Percentiles rank a stretch among this genome's conserved stretches.
These are phyloP conservation scores for Shiraia sp. DNA, from an alignment of 2,329 filamentous ascomycete genomes.

Conservation along the genomic window DNA sequence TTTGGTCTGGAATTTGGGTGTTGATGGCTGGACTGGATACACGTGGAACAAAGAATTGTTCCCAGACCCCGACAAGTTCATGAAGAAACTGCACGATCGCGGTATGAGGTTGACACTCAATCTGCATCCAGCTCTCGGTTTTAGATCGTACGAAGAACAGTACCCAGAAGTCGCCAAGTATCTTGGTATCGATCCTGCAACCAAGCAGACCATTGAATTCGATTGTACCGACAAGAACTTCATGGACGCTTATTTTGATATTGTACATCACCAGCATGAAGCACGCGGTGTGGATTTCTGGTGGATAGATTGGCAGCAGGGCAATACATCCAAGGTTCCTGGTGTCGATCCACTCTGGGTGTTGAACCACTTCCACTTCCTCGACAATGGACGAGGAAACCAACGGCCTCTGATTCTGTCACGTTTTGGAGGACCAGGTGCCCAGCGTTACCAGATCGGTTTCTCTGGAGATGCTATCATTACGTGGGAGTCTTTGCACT, in stretches of 20 bases:
- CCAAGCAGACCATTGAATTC: slow-evolving; percentile 58
- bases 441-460: slow-evolving; percentile 66
- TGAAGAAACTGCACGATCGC: slow-evolving; percentile 55
- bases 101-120: slow-evolving; percentile 62
- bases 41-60: slow-evolving; percentile 64
- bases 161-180: slow-evolving; percentile 60
- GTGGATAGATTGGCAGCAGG: slow-evolving; percentile 73
- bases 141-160: slow-evolving; percentile 60
- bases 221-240: slow-evolving; percentile 59
- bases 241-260: slow-evolving; percentile 61
- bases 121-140: slow-evolving; percentile 64
- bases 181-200: slow-evolving; percentile 55
- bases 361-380: slow-evolving; percentile 67
- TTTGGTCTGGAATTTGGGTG: slow-evolving; percentile 48
- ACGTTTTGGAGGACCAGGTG: slow-evolving; percentile 64
- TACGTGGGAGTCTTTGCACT: slow-evolving; percentile 63
- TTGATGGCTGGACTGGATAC: slow-evolving; percentile 64
- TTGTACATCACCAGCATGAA: slow-evolving; percentile 61
- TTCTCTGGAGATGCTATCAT: slow-evolving; percentile 66
- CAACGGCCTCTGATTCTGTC: slow-evolving; percentile 61
- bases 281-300: slow-evolving; percentile 64
- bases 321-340: slow-evolving; percentile 56
- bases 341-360: slow-evolving; percentile 68
- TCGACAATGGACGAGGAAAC: slow-evolving; percentile 54
- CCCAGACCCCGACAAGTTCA: slow-evolving; percentile 59